These are phyloP conservation scores for Pelargonium nanum DNA, from an alignment of 345 rosid genomes.

Conservation along the genomic window DNA sequence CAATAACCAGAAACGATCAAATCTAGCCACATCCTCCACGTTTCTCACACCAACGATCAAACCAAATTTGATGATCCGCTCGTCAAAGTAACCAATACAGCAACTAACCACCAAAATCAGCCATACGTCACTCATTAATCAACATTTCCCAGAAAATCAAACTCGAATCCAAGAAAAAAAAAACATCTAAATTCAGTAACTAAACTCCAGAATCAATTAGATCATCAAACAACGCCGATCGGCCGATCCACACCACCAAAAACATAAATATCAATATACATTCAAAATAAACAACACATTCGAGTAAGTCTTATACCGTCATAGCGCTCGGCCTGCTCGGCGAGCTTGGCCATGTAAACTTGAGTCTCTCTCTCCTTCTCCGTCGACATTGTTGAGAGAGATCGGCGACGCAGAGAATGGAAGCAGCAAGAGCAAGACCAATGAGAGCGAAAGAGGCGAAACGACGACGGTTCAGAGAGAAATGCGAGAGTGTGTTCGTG, in stretches of 20 bases:
- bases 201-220: background rate
- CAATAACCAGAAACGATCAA: too few species aligned
- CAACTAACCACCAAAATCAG: too few species aligned
- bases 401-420: conserved; percentile 1
- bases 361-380: conserved; percentile 81
- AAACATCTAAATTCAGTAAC: background rate
- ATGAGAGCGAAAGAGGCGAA: too few species aligned
- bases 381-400: conserved; percentile 31
- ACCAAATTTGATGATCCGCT: too few species aligned
- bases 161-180: background rate
- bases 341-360: conserved; percentile 89
- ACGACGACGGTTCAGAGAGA: background rate
- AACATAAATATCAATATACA: background rate
- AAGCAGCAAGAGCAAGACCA: background rate
- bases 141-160: too few species aligned
- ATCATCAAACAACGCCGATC: background rate
- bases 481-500: background rate
- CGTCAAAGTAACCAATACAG: too few species aligned
- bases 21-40: too few species aligned
- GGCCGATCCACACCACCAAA: background rate
- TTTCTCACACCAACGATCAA: too few species aligned
- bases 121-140: too few species aligned
- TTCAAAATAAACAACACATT: background rate
- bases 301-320: conserved; percentile 35
- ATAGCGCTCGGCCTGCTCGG: too few species aligned